A percentile compares a stretch with the other conserved stretches of the same genome.
Evolutionary conservation across 371 early-diverging fungal species (phyloP).

Genomic region (Funneliformis caledonium): DNA sequence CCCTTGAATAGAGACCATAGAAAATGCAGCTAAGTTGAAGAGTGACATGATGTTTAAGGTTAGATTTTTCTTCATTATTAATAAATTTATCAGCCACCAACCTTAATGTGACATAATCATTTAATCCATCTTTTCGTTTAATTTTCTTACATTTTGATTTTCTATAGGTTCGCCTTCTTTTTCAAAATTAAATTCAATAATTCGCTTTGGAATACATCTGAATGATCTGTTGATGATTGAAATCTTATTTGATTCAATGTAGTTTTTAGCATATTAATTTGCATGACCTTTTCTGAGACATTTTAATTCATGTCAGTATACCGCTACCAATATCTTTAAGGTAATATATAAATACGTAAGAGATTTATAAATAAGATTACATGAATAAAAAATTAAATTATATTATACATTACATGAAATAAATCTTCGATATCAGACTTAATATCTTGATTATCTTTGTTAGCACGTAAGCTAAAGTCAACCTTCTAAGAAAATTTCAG

Average conservation of each 20-base stretch:
- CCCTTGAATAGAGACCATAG: too few species aligned
- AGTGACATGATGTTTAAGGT: too few species aligned
- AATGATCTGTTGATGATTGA: too few species aligned
- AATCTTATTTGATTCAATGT: not conserved
- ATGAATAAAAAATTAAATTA: too few species aligned
- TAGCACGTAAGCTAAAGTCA: not conserved
- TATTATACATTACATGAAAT: too few species aligned
- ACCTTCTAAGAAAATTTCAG: not conserved
- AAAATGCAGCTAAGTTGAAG: too few species aligned
- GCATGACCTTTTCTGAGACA: not conserved
- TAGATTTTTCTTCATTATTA: not conserved
- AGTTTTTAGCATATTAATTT: not conserved
- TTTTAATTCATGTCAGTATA: not conserved
- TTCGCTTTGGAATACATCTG: too few species aligned
- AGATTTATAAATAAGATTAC: too few species aligned
- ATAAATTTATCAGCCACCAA: not conserved
- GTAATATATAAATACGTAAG: not conserved
- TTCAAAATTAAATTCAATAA: too few species aligned
- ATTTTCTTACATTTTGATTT: too few species aligned
- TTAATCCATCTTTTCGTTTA: not conserved
- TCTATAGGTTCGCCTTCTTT: too few species aligned
- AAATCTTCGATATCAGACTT: not conserved
- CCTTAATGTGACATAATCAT: not conserved
- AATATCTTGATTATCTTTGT: not conserved
- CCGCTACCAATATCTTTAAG: conserved; percentile 9